Evolutionary conservation across 768 basidiomycete species (phyloP).

Genomic region (Boletus patriciae): DNA sequence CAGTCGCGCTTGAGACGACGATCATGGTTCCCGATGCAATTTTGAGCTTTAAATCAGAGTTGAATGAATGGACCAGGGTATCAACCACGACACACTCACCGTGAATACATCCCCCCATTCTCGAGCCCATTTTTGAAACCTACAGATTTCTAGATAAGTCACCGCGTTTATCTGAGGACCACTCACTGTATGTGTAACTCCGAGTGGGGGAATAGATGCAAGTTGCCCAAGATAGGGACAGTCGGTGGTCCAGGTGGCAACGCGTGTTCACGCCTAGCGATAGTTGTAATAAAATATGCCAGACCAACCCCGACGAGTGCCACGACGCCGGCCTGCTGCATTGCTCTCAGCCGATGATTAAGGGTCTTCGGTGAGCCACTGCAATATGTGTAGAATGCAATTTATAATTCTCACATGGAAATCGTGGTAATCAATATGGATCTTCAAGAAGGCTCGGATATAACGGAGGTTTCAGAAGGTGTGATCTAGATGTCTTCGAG

Average conservation of each 20-base stretch:
- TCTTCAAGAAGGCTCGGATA: no score
- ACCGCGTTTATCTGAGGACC: background rate
- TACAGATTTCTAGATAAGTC: background rate
- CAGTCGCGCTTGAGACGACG: conserved; percentile 2
- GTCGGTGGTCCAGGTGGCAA: conserved; percentile 6
- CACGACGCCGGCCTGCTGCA: background rate
- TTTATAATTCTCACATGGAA: no score
- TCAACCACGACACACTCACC: background rate
- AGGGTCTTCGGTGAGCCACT: background rate
- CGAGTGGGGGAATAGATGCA: conserved; percentile 1
- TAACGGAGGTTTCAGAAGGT: no score
- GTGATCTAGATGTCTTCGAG: no score
- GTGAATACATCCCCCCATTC: conserved; percentile 8
- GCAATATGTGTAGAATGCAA: background rate
- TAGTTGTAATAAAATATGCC: background rate
- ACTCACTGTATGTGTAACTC: conserved; percentile 3
- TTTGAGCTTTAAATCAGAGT: conserved; percentile 2
- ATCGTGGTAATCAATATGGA: no score
- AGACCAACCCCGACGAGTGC: background rate
- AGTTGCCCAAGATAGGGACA: conserved; percentile 2
- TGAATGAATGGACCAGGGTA: background rate
- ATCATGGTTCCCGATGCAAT: conserved; percentile 5
- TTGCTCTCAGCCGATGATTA: background rate
- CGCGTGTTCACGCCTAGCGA: background rate
- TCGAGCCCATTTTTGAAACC: conserved; percentile 10